Percentiles rank a stretch among this genome's conserved stretches.
phyloP scores from a whole-genome alignment of 2,329 filamentous ascomycete genomes.

The Sclerotinia spermophila region DNA sequence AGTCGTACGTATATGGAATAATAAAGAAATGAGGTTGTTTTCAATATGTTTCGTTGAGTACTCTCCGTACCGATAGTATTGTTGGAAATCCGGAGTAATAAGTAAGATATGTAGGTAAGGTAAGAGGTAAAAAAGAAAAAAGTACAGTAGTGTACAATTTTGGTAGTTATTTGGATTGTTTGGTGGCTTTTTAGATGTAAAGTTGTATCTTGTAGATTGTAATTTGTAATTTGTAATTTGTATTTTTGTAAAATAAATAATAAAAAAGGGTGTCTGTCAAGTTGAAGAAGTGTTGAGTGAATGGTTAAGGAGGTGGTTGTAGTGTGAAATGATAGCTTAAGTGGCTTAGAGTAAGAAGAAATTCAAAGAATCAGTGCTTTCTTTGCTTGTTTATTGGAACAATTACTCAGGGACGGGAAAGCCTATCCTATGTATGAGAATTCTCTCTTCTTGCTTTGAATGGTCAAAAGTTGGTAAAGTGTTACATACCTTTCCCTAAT shows the following conservation, averaged over 20 bases:
- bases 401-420: neutral
- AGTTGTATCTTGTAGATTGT: neutral
- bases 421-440: neutral
- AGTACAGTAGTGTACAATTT: neutral
- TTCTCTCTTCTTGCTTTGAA: neutral
- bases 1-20: neutral
- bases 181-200: neutral
- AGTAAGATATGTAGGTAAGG: no score
- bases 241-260: neutral
- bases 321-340: neutral
- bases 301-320: neutral
- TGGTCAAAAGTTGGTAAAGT: neutral
- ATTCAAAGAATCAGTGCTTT: neutral
- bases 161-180: neutral
- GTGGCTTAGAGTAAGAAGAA: neutral
- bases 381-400: neutral
- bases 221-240: neutral
- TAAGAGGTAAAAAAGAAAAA: no score
- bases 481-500: neutral
- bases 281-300: slow-evolving; percentile 14
- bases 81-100: neutral
- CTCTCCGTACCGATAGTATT: neutral
- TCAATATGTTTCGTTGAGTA: slow-evolving; percentile 11
- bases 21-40: neutral
- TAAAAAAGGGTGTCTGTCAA: neutral